These are phyloP conservation scores for Apodospora peruviana DNA, from an alignment of 495 filamentous ascomycete genomes.

Conservation along the genomic window DNA sequence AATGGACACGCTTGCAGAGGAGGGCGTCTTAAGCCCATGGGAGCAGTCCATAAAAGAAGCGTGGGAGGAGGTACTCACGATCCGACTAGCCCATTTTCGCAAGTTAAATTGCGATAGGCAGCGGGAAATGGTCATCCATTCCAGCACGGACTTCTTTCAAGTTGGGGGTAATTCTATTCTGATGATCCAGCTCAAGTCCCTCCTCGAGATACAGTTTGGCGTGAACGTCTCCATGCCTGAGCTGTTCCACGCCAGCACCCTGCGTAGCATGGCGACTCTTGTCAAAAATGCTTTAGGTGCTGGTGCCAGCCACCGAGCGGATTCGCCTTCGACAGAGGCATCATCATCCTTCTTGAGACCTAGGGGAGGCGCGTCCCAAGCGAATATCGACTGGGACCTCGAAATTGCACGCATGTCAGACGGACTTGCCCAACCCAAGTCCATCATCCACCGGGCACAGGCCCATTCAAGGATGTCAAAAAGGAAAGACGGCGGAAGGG, in stretches of 20 bases:
- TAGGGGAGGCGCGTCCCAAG: neutral
- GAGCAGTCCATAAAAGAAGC: too few species aligned
- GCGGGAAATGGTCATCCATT: too few species aligned
- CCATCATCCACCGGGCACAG: neutral
- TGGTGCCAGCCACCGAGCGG: constrained; percentile 2
- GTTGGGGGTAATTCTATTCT: constrained; percentile 33
- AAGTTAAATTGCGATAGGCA: too few species aligned
- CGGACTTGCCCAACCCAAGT: constrained; percentile 2
- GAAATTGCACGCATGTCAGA: too few species aligned
- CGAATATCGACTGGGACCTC: constrained; percentile 15
- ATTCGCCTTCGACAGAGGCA: too few species aligned
- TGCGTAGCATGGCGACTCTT: constrained; percentile 27
- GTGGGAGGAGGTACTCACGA: too few species aligned
- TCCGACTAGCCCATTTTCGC: too few species aligned
- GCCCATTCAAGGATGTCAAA: neutral
- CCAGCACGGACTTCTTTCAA: constrained; percentile 34
- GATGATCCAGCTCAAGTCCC: constrained; percentile 21
- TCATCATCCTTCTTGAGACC: too few species aligned
- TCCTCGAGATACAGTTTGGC: constrained; percentile 7
- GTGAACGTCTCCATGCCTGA: constrained; percentile 8
- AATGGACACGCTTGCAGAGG: too few species aligned
- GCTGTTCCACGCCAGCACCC: constrained; percentile 22
- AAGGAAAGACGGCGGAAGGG: neutral
- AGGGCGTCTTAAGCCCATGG: too few species aligned
- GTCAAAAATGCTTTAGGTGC: too few species aligned